Evolutionary conservation across 371 early-diverging fungal species (phyloP).

Genomic region (Mortierella sp.): DNA sequence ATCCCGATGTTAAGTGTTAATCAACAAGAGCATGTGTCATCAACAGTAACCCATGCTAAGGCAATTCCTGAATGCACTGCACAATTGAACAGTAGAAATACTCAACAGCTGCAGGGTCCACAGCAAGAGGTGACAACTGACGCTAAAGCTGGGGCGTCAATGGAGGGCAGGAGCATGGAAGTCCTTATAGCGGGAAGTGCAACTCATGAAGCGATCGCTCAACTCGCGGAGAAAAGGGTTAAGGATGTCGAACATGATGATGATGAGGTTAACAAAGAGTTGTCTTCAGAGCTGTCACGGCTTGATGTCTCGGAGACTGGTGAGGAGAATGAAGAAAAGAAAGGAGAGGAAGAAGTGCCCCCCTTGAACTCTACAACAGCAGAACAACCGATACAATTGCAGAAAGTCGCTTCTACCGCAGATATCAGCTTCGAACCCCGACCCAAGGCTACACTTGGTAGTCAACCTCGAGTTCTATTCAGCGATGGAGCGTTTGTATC

Average conservation of each 20-base stretch:
- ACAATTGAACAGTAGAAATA: neutral
- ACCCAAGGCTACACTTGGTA: neutral
- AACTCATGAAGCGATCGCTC: neutral
- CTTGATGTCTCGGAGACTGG: conserved; percentile 26
- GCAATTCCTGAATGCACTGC: neutral
- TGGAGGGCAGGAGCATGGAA: neutral
- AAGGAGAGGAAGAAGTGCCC: neutral
- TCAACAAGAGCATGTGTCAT: neutral
- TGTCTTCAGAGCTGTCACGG: conserved; percentile 43
- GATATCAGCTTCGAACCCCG: neutral
- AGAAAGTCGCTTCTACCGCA: neutral
- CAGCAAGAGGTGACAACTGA: neutral
- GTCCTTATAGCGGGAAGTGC: neutral
- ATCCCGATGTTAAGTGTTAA: neutral
- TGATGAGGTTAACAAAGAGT: conserved; percentile 12
- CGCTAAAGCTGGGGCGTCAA: too few relatives aligned
- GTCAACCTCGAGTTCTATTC: neutral
- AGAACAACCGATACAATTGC: neutral
- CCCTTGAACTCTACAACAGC: neutral
- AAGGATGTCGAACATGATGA: neutral
- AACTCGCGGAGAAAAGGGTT: neutral
- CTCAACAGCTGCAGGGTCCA: neutral
- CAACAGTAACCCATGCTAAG: neutral
- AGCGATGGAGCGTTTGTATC: conserved; percentile 7
- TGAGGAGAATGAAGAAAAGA: neutral